These are phyloP conservation scores for Trichoderma harzianum DNA, from an alignment of 2,329 filamentous ascomycete genomes.

Conservation along the genomic window DNA sequence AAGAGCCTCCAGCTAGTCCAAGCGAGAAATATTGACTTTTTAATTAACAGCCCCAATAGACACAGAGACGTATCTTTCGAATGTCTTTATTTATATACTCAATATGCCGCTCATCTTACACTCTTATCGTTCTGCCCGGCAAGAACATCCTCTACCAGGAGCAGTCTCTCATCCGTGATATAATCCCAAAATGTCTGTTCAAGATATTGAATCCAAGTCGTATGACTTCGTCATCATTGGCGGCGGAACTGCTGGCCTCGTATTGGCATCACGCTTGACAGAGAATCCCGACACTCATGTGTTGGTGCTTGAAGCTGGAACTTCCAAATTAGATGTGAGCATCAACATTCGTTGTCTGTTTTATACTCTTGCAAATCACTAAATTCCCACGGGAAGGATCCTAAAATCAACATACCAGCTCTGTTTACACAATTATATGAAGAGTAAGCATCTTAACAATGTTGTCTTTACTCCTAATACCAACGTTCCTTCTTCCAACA, in stretches of 20 bases:
- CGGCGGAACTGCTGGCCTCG: conserved; percentile 38
- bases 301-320: conserved; percentile 37
- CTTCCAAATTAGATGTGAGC: neutral
- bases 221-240: conserved; percentile 14
- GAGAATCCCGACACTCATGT: conserved; percentile 31
- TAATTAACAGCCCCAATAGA: neutral
- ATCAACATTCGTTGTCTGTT: too few relatives aligned
- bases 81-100: neutral
- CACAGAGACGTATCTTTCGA: neutral
- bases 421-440: neutral
- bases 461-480: neutral
- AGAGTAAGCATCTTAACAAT: neutral
- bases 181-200: neutral
- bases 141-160: neutral
- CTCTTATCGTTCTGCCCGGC: neutral
- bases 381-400: neutral
- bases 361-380: neutral
- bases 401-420: neutral
- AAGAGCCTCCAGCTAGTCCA: neutral
- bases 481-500: neutral
- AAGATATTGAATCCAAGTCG: neutral
- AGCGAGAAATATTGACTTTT: neutral
- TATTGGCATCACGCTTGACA: conserved; percentile 37
- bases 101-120: neutral
- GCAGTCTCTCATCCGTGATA: neutral